Conservation (phyloP, 2,329 filamentous ascomycete genomes). For the Fusarium ramigenum region DNA sequence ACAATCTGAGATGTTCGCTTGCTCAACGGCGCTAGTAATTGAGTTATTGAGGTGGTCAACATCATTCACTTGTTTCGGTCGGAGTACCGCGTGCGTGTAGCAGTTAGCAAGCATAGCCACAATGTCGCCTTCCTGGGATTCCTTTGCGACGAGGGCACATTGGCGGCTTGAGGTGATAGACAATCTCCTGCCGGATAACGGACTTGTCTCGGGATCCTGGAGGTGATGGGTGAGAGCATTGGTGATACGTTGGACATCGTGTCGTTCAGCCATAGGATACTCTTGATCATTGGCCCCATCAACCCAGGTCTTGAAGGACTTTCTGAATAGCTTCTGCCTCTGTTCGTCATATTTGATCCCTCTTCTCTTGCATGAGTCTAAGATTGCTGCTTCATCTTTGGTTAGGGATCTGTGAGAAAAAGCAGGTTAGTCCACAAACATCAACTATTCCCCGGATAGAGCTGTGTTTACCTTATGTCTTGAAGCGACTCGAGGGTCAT, state of each 20-base stretch:
- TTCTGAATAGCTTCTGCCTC: background rate
- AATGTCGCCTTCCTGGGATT: background rate
- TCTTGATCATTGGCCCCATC: background rate
- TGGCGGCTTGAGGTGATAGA: background rate
- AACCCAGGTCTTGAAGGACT: background rate
- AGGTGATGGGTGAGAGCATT: background rate
- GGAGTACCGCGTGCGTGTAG: background rate
- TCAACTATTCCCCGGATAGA: accelerated
- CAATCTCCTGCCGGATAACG: background rate
- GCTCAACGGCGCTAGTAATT: background rate
- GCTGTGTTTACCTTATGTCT: background rate
- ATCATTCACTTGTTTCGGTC: background rate
- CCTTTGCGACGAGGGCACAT: background rate
- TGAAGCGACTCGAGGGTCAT: background rate
- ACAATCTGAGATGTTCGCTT: background rate
- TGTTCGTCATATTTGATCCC: background rate
- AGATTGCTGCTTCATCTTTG: background rate
- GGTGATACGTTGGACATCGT: accelerated
- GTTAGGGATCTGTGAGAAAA: accelerated
- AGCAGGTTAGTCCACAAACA: accelerated
- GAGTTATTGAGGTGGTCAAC: accelerated
- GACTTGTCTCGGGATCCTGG: no score
- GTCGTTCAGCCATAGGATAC: background rate
- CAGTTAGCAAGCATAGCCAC: background rate
- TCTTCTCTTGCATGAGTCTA: accelerated